Conservation (phyloP, 371 early-diverging fungal genomes). For the Choanephora cucurbitarum region DNA sequence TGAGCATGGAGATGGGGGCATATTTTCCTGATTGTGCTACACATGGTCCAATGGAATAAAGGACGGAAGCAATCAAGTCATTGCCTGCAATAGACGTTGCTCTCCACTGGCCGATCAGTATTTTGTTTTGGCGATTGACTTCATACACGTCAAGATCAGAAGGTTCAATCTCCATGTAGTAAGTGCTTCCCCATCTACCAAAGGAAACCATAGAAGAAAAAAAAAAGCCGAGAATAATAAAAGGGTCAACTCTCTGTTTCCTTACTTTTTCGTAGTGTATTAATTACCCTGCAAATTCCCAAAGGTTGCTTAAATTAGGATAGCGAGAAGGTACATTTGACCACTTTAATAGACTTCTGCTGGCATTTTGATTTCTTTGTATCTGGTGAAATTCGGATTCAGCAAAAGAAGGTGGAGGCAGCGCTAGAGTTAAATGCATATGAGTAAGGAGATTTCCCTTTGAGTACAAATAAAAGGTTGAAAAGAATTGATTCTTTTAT, state of each 20-base stretch:
- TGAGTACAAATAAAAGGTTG: no score
- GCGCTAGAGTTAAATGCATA: no score
- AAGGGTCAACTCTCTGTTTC: no score
- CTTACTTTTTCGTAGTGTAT: no score
- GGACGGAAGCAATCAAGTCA: conserved; percentile 52
- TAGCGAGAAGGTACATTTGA: conserved; percentile 38
- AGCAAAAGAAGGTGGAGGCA: conserved; percentile 47
- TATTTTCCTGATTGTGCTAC: conserved; percentile 51
- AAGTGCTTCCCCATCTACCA: conserved; percentile 52
- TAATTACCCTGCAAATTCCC: conserved; percentile 51
- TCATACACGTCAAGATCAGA: conserved; percentile 26
- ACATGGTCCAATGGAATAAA: conserved; percentile 56
- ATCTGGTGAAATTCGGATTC: conserved; percentile 49
- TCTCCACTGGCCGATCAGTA: conserved; percentile 43
- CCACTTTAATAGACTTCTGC: conserved; percentile 34
- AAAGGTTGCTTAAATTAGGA: conserved; percentile 36
- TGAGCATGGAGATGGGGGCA: conserved; percentile 55
- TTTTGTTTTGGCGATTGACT: conserved; percentile 10
- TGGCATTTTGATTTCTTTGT: conserved; percentile 27
- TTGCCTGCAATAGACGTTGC: conserved; percentile 62
- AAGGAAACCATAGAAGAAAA: not conserved
- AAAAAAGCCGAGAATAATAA: not conserved
- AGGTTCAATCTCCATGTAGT: conserved; percentile 43
- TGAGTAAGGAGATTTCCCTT: no score
- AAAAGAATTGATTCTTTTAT: no score